Conservation (phyloP, 2,329 filamentous ascomycete species). For the Penicillium thymicola region DNA sequence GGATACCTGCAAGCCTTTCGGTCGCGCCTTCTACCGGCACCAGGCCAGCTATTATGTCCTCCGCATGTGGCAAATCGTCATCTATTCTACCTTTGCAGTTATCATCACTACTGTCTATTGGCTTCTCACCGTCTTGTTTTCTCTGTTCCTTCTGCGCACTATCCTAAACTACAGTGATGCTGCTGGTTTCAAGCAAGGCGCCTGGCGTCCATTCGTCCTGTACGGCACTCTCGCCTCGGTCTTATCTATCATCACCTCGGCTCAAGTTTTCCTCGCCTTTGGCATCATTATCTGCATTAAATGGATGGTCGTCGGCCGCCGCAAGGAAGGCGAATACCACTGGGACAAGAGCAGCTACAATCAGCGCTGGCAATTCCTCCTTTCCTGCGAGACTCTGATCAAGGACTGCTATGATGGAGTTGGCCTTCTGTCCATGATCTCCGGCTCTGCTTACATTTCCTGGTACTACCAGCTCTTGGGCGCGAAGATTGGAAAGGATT, state of each 20-base stretch:
- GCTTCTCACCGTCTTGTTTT: constrained; percentile 46
- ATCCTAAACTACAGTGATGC: constrained; percentile 27
- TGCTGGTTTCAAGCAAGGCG: constrained; percentile 24
- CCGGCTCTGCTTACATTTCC: constrained; percentile 52
- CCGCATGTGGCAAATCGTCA: constrained; percentile 48
- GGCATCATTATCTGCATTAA: constrained; percentile 48
- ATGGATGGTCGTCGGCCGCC: constrained; percentile 52
- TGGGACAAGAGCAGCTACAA: constrained; percentile 58
- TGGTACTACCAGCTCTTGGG: constrained; percentile 55
- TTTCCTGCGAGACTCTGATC: constrained; percentile 52
- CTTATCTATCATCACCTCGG: constrained; percentile 36
- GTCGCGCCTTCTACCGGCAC: constrained; percentile 54
- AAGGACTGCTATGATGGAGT: constrained; percentile 50
- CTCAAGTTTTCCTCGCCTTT: constrained; percentile 46
- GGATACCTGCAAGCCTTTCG: constrained; percentile 48
- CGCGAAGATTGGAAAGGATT: constrained; percentile 54
- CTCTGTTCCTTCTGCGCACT: constrained; percentile 45
- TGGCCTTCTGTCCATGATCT: constrained; percentile 53
- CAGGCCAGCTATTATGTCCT: constrained; percentile 52
- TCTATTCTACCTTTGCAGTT: constrained; percentile 49
- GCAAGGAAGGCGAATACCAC: constrained; percentile 53
- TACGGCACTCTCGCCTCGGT: constrained; percentile 19
- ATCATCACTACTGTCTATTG: constrained; percentile 51
- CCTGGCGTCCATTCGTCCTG: constrained; percentile 41
- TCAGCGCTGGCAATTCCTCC: constrained; percentile 57